A percentile compares a stretch with the other conserved stretches of the same genome.
Evolutionary conservation across 805 yeast genomes (phyloP).

Genomic region (Huiozyma sinensis): DNA sequence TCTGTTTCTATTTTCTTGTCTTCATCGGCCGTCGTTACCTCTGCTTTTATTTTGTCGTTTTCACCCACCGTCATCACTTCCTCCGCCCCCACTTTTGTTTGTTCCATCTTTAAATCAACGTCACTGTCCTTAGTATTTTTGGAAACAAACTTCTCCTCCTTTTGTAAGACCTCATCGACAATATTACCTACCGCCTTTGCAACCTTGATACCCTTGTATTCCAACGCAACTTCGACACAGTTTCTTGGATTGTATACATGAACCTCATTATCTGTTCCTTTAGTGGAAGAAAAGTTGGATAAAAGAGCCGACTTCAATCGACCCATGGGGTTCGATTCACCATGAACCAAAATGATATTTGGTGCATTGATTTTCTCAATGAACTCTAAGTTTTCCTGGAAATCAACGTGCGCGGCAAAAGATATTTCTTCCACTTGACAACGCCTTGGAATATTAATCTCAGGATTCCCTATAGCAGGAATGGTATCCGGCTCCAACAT

Average conservation of each 20-base stretch:
- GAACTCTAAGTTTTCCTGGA: conserved; percentile 82
- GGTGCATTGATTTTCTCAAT: conserved; percentile 81
- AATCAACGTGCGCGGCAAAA: conserved; percentile 99
- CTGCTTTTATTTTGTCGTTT: not conserved
- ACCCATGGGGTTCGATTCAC: conserved; percentile 98
- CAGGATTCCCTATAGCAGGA: conserved; percentile 74
- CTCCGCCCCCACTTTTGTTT: conserved; percentile 3
- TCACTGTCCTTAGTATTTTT: not conserved
- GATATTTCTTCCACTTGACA: conserved; percentile 85
- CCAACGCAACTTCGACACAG: conserved; percentile 66
- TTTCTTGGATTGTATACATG: conserved; percentile 87
- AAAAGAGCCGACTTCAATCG: conserved; percentile 84
- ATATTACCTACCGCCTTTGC: conserved; percentile 65
- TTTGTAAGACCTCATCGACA: conserved; percentile 35
- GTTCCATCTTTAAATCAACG: conserved; percentile 1
- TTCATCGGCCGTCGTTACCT: conserved; percentile 1
- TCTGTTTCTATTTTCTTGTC: conserved; percentile 34
- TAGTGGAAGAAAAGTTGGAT: conserved; percentile 71
- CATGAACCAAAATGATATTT: conserved; percentile 86
- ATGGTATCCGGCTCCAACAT: conserved; percentile 86
- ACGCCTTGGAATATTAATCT: conserved; percentile 75
- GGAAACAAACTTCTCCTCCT: conserved; percentile 21
- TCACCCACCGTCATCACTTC: conserved; percentile 1
- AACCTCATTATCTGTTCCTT: conserved; percentile 81
- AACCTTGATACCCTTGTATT: conserved; percentile 71